phyloP scores from a whole-genome alignment of 148 eudicot species.

The Fagopyrum homotropicum region DNA sequence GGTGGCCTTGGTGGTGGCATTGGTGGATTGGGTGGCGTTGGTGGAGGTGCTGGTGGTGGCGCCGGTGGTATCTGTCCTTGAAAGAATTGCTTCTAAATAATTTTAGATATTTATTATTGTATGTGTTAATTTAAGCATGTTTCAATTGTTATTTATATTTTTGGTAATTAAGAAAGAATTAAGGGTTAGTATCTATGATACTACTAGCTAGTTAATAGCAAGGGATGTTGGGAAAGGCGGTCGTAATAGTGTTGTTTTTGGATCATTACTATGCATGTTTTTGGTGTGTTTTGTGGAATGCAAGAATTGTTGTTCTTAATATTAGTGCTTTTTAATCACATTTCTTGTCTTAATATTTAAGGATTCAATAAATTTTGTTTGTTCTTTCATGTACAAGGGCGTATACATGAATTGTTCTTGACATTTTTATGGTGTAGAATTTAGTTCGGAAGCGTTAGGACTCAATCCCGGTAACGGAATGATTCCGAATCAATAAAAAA shows the following conservation, averaged over 20 bases:
- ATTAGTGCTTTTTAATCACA: not conserved
- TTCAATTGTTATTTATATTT: not conserved
- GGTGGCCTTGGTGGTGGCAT: slow-evolving; percentile 12
- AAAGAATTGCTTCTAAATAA: not conserved
- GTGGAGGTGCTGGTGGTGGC: slow-evolving; percentile 16
- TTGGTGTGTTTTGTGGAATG: not conserved
- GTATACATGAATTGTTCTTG: too few relatives aligned
- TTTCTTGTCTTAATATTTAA: too few relatives aligned
- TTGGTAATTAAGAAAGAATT: not conserved
- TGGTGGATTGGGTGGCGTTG: slow-evolving; percentile 15
- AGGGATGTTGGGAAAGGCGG: not conserved
- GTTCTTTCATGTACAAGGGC: too few relatives aligned
- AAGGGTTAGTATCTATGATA: not conserved
- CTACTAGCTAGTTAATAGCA: not conserved
- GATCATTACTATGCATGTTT: not conserved
- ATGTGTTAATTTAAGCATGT: not conserved
- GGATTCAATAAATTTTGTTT: too few relatives aligned
- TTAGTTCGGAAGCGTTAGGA: too few relatives aligned
- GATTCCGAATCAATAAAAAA: too few relatives aligned
- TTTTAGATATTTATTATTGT: not conserved
- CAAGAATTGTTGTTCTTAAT: not conserved
- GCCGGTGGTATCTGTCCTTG: slow-evolving; percentile 22
- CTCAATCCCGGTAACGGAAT: too few relatives aligned
- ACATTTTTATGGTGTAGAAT: too few relatives aligned
- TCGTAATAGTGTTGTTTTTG: not conserved